Conservation (phyloP, 495 filamentous ascomycete genomes). For the Neurospora tetrasperma region DNA sequence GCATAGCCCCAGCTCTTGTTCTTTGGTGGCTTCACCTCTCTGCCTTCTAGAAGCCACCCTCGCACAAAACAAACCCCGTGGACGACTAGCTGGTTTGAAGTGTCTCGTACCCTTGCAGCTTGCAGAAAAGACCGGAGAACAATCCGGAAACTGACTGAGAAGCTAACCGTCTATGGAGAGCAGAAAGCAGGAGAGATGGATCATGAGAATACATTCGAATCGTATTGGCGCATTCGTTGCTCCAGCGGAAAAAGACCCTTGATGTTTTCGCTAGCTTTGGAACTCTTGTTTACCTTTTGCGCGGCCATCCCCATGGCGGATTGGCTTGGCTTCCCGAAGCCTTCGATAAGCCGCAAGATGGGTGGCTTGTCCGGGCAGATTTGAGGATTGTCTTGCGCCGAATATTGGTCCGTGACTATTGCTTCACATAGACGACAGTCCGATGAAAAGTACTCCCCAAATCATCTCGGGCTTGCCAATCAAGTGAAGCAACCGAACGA, state of each 20-base stretch:
- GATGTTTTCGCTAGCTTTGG: neutral
- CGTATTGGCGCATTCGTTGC: neutral
- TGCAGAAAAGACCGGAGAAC: neutral
- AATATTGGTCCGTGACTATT: neutral
- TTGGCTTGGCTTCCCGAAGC: neutral
- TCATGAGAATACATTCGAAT: neutral
- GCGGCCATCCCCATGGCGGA: neutral
- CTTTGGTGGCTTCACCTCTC: neutral
- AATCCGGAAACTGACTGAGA: neutral
- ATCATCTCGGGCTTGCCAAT: neutral
- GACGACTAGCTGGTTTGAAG: neutral
- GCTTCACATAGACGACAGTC: neutral
- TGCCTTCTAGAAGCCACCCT: constrained; percentile 1
- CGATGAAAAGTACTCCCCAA: neutral
- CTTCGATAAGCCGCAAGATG: neutral
- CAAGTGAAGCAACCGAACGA: neutral
- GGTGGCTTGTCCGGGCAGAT: neutral
- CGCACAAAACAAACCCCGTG: neutral
- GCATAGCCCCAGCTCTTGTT: neutral
- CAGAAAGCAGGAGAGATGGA: neutral
- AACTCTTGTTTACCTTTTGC: neutral
- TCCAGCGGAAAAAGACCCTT: neutral
- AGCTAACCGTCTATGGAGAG: neutral
- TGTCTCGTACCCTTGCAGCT: neutral
- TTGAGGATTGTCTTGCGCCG: neutral